Conservation (phyloP, 208 protist genomes). For the Trypanosoma platydactyli region DNA sequence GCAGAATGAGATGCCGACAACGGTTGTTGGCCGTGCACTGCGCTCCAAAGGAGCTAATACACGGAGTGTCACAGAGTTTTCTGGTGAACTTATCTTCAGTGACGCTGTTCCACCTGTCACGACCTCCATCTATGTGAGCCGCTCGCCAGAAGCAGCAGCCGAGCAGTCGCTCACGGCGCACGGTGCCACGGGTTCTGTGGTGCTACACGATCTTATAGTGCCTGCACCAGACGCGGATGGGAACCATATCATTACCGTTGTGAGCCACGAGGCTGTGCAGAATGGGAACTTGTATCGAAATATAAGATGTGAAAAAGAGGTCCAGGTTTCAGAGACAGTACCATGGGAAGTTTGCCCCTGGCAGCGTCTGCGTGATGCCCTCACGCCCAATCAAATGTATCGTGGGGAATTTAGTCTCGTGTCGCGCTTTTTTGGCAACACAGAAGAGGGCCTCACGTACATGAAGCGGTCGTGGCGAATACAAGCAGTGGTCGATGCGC, state of each 20-base stretch:
- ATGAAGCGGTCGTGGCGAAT: slow-evolving; percentile 9
- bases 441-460: neutral
- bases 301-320: neutral
- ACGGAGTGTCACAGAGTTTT: slow-evolving; percentile 1
- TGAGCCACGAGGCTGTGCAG: neutral
- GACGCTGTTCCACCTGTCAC: neutral
- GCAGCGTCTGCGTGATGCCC: slow-evolving; percentile 11
- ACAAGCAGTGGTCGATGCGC: slow-evolving; percentile 11
- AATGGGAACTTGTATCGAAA: neutral
- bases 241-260: neutral
- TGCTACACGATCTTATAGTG: slow-evolving; percentile 18
- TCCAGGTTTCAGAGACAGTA: neutral
- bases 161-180: slow-evolving; percentile 16
- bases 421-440: neutral
- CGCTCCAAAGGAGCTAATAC: neutral
- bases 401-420: neutral
- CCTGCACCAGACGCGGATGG: neutral
- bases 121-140: neutral
- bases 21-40: slow-evolving; percentile 3
- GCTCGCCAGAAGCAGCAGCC: neutral
- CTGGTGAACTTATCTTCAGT: slow-evolving; percentile 11
- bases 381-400: neutral
- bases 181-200: slow-evolving; percentile 2
- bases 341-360: neutral
- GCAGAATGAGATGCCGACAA: neutral